Base-by-base conservation (phyloP, 2,329 filamentous ascomycete species). In the Orbilia javanica region DNA sequence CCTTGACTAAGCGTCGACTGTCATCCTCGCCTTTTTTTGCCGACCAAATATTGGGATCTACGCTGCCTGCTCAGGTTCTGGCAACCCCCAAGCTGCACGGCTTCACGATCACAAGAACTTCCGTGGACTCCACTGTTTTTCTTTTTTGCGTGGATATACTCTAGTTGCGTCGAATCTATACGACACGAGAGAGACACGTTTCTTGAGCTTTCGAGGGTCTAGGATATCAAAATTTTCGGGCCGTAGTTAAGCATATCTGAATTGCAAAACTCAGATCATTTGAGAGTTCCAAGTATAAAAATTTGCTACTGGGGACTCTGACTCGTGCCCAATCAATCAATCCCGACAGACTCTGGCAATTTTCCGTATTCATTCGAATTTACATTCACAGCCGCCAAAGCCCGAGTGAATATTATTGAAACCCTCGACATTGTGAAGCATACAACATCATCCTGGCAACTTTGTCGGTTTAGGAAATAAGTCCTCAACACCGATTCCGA, bases 231-330 rank as follows among this genome's bases (percentile, higher is more conserved):
- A 34, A 31, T 64, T 34, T 31, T 50, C 46, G 46, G 15, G 15
- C 25, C 25, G 25, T 29, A 63, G 20, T 27, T 74, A 74, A 74
- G 63, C 70, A 74, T 74, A 74, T 74, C 70, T 66, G 69, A 15
- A 73, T 18, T 62, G 53, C 25, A 18, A 22, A 27, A 13, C 42
- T 42, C 62, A 22, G 72, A 70, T 76, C 72, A 44, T 52, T 46
- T 52, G 48, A n/a, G 39, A 70, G 72, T 44, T 20, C 52, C 34
- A 31, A 65, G 50, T 29, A 55, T 42, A 22, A 25, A 46, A 42
- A n/a, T 65, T 15, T 53, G 65, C 39, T 3, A 48, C n/a, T 7
- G 11, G 27, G 57, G 25, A 36, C 53, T 29, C n/a, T 36, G 44
- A 18, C 36, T 77, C 34, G 20, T 50, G 52, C 31, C n/a, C n/a